Percentiles rank a stretch among this genome's conserved stretches.
These are phyloP conservation scores for Corchorus olitorius DNA, from an alignment of 345 rosid species.

Conservation along the genomic window DNA sequence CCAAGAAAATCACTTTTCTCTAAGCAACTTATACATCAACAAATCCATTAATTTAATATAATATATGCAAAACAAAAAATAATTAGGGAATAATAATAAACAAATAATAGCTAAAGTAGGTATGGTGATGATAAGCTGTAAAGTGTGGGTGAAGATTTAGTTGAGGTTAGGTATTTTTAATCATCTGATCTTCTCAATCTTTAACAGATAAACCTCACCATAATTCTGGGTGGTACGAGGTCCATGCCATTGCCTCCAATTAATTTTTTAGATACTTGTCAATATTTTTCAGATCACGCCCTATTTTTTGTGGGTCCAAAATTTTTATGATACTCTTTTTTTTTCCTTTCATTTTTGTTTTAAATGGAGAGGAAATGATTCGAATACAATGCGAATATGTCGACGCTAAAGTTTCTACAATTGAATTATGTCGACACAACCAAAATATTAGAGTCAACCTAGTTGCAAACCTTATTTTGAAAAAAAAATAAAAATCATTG, in stretches of 20 bases:
- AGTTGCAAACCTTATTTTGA: too few species aligned
- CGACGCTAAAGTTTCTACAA: too few species aligned
- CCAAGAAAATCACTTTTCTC: neutral
- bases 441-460: too few species aligned
- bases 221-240: slow-evolving; percentile 22
- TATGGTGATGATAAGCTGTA: slow-evolving; percentile 6
- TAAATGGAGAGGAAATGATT: too few species aligned
- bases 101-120: slow-evolving; percentile 11
- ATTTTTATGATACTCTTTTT: too few species aligned
- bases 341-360: too few species aligned
- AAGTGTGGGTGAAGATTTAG: slow-evolving; percentile 15
- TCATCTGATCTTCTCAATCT: neutral
- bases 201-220: neutral
- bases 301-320: slow-evolving; percentile 6
- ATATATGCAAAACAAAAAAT: too few species aligned
- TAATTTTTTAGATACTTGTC: neutral
- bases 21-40: neutral
- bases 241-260: slow-evolving; percentile 1
- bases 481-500: too few species aligned
- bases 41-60: neutral
- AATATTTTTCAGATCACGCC: neutral
- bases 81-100: neutral
- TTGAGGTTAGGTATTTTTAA: slow-evolving; percentile 21
- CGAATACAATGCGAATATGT: too few species aligned
- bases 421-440: too few species aligned